Percentiles rank a stretch among this genome's conserved stretches.
These are phyloP conservation scores for Emergomyces orientalis DNA, from an alignment of 2,329 filamentous ascomycete species.

Conservation along the genomic window DNA sequence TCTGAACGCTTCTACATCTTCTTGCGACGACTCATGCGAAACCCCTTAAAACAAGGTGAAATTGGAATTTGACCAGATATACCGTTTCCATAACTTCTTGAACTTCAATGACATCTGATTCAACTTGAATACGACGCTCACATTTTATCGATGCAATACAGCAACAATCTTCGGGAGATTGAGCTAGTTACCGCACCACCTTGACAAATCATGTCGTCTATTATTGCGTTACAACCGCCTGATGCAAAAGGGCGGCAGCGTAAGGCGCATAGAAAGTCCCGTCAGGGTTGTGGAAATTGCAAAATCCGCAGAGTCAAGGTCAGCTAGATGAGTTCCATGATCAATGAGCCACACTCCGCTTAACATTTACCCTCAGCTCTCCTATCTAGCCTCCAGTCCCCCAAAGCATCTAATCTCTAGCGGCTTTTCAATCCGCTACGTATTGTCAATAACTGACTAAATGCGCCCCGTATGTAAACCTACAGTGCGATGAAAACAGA, in stretches of 20 bases:
- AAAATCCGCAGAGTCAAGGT: background rate
- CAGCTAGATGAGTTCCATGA: background rate
- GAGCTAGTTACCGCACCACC: background rate
- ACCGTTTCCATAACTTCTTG: background rate
- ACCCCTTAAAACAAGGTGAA: too few relatives aligned
- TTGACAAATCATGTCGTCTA: background rate
- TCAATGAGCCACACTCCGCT: background rate
- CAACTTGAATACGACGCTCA: background rate
- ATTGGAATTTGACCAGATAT: background rate
- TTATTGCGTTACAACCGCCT: background rate
- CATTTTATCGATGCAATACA: background rate
- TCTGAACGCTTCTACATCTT: background rate
- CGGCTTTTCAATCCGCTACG: background rate
- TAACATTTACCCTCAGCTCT: background rate
- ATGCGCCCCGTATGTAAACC: background rate
- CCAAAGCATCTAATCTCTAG: background rate
- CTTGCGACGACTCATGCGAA: background rate
- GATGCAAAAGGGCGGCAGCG: background rate
- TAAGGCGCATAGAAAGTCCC: conserved; percentile 1
- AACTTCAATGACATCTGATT: background rate
- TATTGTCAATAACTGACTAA: background rate
- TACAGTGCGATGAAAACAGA: conserved; percentile 2
- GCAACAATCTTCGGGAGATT: background rate
- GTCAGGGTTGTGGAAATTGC: conserved; percentile 1
- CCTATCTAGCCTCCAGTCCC: too few relatives aligned